Base-by-base conservation (phyloP, 441 rosid species). In the Pelargonium citronellum region DNA sequence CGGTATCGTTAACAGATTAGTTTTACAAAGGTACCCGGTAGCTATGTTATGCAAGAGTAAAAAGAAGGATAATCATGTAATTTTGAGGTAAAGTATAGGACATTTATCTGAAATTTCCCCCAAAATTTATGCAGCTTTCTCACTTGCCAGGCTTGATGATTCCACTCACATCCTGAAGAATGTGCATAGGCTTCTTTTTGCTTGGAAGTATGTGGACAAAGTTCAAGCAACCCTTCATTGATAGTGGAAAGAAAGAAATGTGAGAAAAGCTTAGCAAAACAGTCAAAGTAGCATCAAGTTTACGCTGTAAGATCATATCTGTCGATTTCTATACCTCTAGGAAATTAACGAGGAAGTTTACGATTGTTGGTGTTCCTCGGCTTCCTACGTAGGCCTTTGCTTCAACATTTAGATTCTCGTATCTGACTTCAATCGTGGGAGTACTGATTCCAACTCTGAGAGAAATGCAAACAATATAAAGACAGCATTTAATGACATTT, bases 401-500 rank as follows among this genome's bases (percentile, higher is more conserved):
- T 67, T 30, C 37, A 30, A 30, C 37, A 30, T 30, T 30, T 84
- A 89, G 65, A 77, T 88, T 77, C 77, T 88, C 89, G 51, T 77
- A 87, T 75, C 94, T 71, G 55, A 90, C 92, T 83, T 90, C 94
- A 19, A 86, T 79, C 0, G 86, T 80, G 20, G 96, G 94, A 60
- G 84, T 64, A 2, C 83, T 78, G 2, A 90, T 79, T 73, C 90
- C 89, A 72, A 44, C 47, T 44, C 47, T 44, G 47, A 43, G 47
- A 44, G 12, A 44, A 44, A 44, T 44, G 47, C 37, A 30, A 2
- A 30, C 37, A 30, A 2, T 30, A 30, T 3, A 30, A 30, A 30
- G 37, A 30, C 37, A 30, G 37, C 37, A 30, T 30, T 30, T 22
- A 22, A 0, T 22, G 24, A 22, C 0, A 22, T 22, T 22, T 22